These are phyloP conservation scores for Heliamphora exappendiculata DNA, from an alignment of 148 eudicot genomes.

Conservation along the genomic window DNA sequence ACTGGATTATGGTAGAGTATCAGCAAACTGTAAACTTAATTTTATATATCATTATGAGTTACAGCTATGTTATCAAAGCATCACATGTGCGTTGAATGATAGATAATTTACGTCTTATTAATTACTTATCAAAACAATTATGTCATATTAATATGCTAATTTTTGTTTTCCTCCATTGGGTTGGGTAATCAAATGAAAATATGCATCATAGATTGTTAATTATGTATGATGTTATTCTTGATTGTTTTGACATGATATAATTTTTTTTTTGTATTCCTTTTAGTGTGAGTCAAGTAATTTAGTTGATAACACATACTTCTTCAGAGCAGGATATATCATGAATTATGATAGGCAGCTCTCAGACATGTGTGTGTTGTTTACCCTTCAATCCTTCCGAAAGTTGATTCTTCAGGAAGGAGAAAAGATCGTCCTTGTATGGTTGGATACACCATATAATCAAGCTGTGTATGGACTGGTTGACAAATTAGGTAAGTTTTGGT, in stretches of 20 bases:
- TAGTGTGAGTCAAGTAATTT: background rate
- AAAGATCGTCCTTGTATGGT: conserved; percentile 96
- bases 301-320: conserved; percentile 12
- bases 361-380: conserved; percentile 73
- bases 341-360: conserved; percentile 58
- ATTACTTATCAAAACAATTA: background rate
- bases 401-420: conserved; percentile 98
- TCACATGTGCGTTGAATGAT: background rate
- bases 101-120: background rate
- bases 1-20: too few relatives aligned
- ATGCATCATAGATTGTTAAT: background rate
- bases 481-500: conserved; percentile 63
- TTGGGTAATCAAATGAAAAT: background rate
- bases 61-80: background rate
- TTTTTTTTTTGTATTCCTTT: conserved; percentile 7
- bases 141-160: background rate
- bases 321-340: conserved; percentile 41
- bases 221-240: background rate
- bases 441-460: conserved; percentile 94
- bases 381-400: conserved; percentile 78
- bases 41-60: too few relatives aligned
- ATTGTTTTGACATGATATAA: background rate
- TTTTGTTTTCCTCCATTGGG: background rate
- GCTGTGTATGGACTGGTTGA: conserved; percentile 98
- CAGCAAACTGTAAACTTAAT: too few relatives aligned